phyloP scores from a whole-genome alignment of 306 rosid species.

The Dalbergia oliveri region DNA sequence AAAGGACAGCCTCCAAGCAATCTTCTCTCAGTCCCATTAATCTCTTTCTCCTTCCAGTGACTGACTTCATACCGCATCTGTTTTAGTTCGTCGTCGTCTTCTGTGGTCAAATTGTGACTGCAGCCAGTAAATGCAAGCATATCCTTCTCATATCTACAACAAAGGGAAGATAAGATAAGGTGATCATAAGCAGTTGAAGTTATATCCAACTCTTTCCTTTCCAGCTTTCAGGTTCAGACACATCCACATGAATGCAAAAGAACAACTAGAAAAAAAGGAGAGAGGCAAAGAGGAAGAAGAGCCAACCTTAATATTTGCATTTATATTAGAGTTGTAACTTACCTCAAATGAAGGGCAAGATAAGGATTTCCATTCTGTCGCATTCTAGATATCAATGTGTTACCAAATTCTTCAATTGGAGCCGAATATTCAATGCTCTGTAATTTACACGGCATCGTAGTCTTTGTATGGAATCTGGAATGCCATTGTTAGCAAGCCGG shows the following conservation, averaged over 20 bases:
- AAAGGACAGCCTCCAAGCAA: conserved; percentile 96
- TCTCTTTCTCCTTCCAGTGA: conserved; percentile 99
- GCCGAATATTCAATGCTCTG: conserved; percentile 89
- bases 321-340: conserved; percentile 47
- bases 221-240: conserved; percentile 20
- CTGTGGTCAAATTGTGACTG: conserved; percentile 87
- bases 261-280: background rate
- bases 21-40: conserved; percentile 91
- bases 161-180: conserved; percentile 28
- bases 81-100: conserved; percentile 80
- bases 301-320: conserved; percentile 27
- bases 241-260: conserved; percentile 18
- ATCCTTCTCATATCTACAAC: conserved; percentile 91
- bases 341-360: conserved; percentile 96
- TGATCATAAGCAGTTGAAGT: background rate
- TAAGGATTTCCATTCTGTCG: conserved; percentile 74
- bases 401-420: conserved; percentile 81
- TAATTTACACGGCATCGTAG: conserved; percentile 92
- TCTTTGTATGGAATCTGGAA: conserved; percentile 75
- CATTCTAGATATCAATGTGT: conserved; percentile 85
- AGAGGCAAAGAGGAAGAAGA: background rate
- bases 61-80: conserved; percentile 91
- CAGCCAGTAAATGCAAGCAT: conserved; percentile 99
- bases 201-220: conserved; percentile 15
- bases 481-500: conserved; percentile 82